Conservation (phyloP, 2,329 filamentous ascomycete species). For the Neonectria neomacrospora region DNA sequence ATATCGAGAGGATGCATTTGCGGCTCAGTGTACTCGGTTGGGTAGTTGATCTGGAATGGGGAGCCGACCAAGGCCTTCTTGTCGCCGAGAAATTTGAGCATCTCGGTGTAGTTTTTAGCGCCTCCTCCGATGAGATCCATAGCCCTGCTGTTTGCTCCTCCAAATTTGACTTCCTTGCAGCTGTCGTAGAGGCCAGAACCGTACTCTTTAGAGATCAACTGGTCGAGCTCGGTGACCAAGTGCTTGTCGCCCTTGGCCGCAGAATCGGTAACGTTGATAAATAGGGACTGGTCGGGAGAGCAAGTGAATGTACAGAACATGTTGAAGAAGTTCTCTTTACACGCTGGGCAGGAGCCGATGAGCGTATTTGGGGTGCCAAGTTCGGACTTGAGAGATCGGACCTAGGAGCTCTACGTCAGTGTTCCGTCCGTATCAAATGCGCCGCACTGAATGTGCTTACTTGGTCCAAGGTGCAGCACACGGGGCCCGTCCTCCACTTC, state of each 20-base stretch:
- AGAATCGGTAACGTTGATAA: slow-evolving; percentile 89
- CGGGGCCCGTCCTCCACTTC: slow-evolving; percentile 84
- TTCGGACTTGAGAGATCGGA: slow-evolving; percentile 83
- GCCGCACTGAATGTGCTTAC: slow-evolving; percentile 54
- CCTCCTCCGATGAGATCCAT: slow-evolving; percentile 97
- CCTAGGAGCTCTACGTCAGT: slow-evolving; percentile 56
- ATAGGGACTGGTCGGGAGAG: slow-evolving; percentile 94
- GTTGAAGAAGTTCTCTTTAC: slow-evolving; percentile 98
- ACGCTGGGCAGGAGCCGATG: slow-evolving; percentile 93
- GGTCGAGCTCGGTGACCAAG: slow-evolving; percentile 89
- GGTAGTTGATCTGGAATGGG: slow-evolving; percentile 98
- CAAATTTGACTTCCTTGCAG: slow-evolving; percentile 99
- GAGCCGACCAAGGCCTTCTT: slow-evolving; percentile 87
- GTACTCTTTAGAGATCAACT: slow-evolving; percentile 85
- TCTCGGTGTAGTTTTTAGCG: slow-evolving; percentile 86
- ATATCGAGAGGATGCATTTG: slow-evolving; percentile 79
- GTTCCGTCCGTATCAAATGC: slow-evolving; percentile 22
- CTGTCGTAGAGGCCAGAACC: slow-evolving; percentile 92
- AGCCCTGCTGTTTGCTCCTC: slow-evolving; percentile 89
- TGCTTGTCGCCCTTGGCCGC: slow-evolving; percentile 67
- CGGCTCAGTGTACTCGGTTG: slow-evolving; percentile 67
- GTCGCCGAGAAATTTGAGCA: slow-evolving; percentile 92
- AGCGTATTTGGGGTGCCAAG: slow-evolving; percentile 88
- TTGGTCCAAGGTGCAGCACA: slow-evolving; percentile 88
- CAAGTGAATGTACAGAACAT: slow-evolving; percentile 98